Evolutionary conservation across 495 filamentous ascomycete species (phyloP).

Genomic region (Cercophora scortea): DNA sequence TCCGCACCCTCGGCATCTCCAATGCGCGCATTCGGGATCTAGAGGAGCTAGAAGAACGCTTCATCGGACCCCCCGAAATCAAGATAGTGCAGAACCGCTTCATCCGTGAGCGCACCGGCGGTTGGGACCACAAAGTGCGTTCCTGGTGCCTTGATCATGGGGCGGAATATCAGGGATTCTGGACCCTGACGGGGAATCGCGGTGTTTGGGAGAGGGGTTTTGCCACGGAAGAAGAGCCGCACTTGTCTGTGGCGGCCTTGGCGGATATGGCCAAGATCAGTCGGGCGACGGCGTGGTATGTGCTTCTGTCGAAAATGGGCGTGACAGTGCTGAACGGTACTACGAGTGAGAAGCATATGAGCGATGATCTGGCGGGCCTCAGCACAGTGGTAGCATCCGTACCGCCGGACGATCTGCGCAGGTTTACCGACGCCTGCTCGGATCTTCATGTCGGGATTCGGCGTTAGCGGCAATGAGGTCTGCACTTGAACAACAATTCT

Average conservation of each 20-base stretch:
- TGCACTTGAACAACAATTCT: too few relatives aligned
- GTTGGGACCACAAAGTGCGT: conserved; percentile 55
- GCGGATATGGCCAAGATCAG: conserved; percentile 41
- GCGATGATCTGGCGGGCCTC: conserved; percentile 52
- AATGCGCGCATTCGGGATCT: conserved; percentile 55
- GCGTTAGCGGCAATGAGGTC: too few relatives aligned
- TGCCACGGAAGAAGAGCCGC: conserved; percentile 1
- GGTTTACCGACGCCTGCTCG: too few relatives aligned
- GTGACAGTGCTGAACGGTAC: conserved; percentile 65
- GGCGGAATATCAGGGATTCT: conserved; percentile 69
- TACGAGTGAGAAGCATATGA: conserved; percentile 55
- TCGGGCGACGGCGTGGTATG: conserved; percentile 53
- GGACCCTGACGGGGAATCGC: conserved; percentile 67
- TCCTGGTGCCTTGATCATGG: conserved; percentile 51
- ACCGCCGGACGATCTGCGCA: too few relatives aligned
- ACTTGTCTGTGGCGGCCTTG: conserved; percentile 42
- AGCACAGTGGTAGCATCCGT: conserved; percentile 23
- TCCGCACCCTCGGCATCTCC: conserved; percentile 65
- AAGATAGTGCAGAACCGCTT: conserved; percentile 71
- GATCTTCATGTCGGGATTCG: too few relatives aligned
- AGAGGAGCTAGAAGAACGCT: conserved; percentile 35
- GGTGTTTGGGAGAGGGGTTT: conserved; percentile 39
- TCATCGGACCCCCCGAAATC: conserved; percentile 28
- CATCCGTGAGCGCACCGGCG: too few relatives aligned
- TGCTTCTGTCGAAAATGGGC: conserved; percentile 53